Conservation (phyloP, 345 rosid species). For the Nephelium lappaceum region DNA sequence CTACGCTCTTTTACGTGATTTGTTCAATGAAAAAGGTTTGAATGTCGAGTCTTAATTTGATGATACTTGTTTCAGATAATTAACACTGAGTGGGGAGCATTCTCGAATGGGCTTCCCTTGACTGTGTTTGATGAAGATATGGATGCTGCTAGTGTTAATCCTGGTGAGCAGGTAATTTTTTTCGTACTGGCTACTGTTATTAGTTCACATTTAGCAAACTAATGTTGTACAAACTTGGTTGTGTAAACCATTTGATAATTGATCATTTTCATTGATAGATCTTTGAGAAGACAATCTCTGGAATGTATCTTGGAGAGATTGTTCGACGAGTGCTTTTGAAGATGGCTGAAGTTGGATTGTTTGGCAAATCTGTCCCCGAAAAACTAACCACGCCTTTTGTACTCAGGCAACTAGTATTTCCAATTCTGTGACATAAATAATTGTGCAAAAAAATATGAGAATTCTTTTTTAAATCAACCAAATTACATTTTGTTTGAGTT, state of each 20-base stretch:
- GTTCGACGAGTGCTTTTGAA: slow-evolving; percentile 57
- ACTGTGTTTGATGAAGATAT: slow-evolving; percentile 71
- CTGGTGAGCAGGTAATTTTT: slow-evolving; percentile 80
- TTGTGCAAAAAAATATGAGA: not conserved
- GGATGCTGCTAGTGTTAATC: slow-evolving; percentile 74
- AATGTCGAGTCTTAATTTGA: slow-evolving; percentile 22
- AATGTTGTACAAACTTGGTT: not conserved
- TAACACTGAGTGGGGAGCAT: slow-evolving; percentile 92
- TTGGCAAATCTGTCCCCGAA: slow-evolving; percentile 45
- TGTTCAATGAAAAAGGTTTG: not conserved
- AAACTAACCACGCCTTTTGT: slow-evolving; percentile 58
- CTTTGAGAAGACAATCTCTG: slow-evolving; percentile 90
- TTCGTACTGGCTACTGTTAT: not conserved
- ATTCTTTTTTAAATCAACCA: not conserved
- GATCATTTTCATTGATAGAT: slow-evolving; percentile 43
- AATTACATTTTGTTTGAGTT: not conserved
- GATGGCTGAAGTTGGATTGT: slow-evolving; percentile 65
- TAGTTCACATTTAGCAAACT: not conserved
- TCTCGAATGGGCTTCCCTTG: slow-evolving; percentile 68
- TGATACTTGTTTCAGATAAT: slow-evolving; percentile 50
- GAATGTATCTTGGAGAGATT: slow-evolving; percentile 96
- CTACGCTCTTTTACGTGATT: not conserved
- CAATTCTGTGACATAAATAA: not conserved
- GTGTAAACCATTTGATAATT: not conserved
- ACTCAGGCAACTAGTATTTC: slow-evolving; percentile 40